A percentile compares a stretch with the other conserved stretches of the same genome.
Evolutionary conservation across 1,139 yeast species (phyloP).

Genomic region (Candida sp.): DNA sequence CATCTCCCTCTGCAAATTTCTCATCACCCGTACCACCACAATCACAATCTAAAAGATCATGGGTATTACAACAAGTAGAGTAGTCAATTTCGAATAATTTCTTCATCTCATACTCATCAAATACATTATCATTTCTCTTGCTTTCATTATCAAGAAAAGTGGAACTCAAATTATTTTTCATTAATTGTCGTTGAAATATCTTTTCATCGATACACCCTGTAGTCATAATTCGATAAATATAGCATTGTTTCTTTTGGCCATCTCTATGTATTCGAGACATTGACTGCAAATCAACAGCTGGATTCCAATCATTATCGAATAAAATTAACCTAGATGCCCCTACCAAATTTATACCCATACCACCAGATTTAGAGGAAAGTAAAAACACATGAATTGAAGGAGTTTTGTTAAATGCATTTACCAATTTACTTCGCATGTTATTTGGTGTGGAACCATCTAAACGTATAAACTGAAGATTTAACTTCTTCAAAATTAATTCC

Average conservation of each 20-base stretch:
- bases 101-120: conserved; percentile 61
- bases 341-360: conserved; percentile 83
- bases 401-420: conserved; percentile 62
- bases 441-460: conserved; percentile 85
- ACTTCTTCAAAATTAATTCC: conserved; percentile 50
- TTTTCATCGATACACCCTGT: conserved; percentile 95
- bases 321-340: conserved; percentile 87
- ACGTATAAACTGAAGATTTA: conserved; percentile 53
- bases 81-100: conserved; percentile 66
- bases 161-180: conserved; percentile 78
- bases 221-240: conserved; percentile 76
- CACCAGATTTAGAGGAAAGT: conserved; percentile 91
- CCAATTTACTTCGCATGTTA: conserved; percentile 60
- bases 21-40: conserved; percentile 47
- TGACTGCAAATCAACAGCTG: conserved; percentile 89
- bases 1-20: conserved; percentile 14
- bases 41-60: conserved; percentile 73
- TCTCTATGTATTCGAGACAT: conserved; percentile 96
- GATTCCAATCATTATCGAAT: conserved; percentile 95
- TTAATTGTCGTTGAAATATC: conserved; percentile 88
- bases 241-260: conserved; percentile 81
- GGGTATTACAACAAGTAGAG: conserved; percentile 67
- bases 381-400: conserved; percentile 59
- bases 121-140: conserved; percentile 42
- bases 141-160: conserved; percentile 61